These are phyloP conservation scores for Aspergillus sp. DNA, from an alignment of 2,329 filamentous ascomycete genomes.

Conservation along the genomic window DNA sequence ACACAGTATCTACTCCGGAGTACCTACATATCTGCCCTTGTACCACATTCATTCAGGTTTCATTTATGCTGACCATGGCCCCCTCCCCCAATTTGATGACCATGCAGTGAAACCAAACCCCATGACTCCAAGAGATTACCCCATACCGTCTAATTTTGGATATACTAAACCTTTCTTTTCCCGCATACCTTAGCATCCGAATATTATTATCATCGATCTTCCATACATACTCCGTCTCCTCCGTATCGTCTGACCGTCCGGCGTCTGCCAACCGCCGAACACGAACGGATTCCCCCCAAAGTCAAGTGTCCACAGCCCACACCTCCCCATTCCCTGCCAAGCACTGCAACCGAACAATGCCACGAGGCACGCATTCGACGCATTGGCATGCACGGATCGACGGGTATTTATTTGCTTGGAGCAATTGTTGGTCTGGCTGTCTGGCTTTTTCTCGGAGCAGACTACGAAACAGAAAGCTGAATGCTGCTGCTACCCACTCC, in stretches of 20 bases:
- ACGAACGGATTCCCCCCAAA: background rate
- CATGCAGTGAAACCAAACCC: background rate
- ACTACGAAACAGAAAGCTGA: background rate
- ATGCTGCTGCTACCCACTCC: background rate
- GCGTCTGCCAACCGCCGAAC: background rate
- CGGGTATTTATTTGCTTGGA: conserved; percentile 9
- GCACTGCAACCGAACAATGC: conserved; percentile 13
- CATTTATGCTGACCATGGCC: background rate
- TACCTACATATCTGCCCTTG: too few relatives aligned
- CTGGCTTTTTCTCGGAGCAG: background rate
- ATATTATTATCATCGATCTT: too few relatives aligned
- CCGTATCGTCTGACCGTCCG: too few relatives aligned
- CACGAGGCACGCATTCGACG: conserved; percentile 18
- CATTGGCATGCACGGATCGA: conserved; percentile 20
- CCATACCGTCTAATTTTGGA: background rate
- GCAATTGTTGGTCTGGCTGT: background rate
- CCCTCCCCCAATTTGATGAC: background rate
- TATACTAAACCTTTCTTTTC: background rate
- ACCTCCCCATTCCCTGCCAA: conserved; percentile 5
- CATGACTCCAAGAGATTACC: background rate
- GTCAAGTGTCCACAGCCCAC: conserved; percentile 12
- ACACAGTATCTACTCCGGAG: too few relatives aligned
- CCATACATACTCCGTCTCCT: background rate
- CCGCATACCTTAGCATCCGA: too few relatives aligned
- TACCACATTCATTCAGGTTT: background rate